Conservation (phyloP, 805 yeast genomes). For the Sugiyamaella marilandica region DNA sequence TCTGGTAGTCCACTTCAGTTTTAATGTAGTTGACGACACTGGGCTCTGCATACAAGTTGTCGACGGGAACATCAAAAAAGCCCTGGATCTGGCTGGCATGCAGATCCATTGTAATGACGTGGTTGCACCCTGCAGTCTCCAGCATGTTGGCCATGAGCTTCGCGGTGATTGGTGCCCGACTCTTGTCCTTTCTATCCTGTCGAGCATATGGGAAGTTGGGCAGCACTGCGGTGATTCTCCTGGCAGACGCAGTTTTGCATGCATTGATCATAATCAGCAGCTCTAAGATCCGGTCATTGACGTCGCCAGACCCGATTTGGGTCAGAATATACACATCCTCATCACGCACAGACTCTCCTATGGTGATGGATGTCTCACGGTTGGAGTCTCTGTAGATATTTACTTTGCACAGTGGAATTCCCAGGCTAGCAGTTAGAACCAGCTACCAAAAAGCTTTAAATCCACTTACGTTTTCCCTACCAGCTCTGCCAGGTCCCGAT, state of each 20-base stretch:
- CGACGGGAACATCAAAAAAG: slow-evolving; percentile 92
- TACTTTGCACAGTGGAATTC: slow-evolving; percentile 62
- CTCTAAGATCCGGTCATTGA: slow-evolving; percentile 86
- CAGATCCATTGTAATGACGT: slow-evolving; percentile 93
- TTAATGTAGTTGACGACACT: slow-evolving; percentile 78
- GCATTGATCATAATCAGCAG: slow-evolving; percentile 88
- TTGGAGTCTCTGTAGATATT: slow-evolving; percentile 81
- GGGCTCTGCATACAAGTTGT: slow-evolving; percentile 94
- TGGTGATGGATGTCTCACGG: slow-evolving; percentile 78
- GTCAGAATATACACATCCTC: slow-evolving; percentile 53
- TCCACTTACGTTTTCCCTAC: slow-evolving; percentile 49
- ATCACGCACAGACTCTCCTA: slow-evolving; percentile 88
- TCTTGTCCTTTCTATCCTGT: slow-evolving; percentile 94
- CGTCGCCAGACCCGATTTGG: slow-evolving; percentile 81
- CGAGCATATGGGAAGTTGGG: slow-evolving; percentile 98
- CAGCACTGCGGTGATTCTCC: slow-evolving; percentile 89
- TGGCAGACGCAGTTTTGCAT: slow-evolving; percentile 89
- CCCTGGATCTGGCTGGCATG: slow-evolving; percentile 99
- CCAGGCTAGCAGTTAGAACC: slow-evolving; percentile 39
- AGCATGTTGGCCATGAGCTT: slow-evolving; percentile 89
- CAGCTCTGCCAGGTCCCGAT: slow-evolving; percentile 72
- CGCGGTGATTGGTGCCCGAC: slow-evolving; percentile 95
- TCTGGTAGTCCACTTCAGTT: slow-evolving; percentile 51
- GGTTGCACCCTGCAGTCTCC: slow-evolving; percentile 93
- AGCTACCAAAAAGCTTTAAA: background rate